Evolutionary conservation across 83 land plant genomes (phyloP).

Genomic region (Picea mariana): DNA sequence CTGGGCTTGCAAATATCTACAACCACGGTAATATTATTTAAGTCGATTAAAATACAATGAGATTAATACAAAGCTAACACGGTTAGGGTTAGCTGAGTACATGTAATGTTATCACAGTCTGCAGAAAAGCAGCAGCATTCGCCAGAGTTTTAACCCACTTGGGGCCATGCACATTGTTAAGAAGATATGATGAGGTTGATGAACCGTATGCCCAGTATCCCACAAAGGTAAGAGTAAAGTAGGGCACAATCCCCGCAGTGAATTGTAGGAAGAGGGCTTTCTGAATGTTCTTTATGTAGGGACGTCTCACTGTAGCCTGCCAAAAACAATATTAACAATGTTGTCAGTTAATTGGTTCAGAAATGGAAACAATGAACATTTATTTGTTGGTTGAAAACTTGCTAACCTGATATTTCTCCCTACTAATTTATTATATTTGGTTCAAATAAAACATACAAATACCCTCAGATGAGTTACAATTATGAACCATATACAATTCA

Average conservation of each 20-base stretch:
- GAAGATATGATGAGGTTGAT: constrained; percentile 15
- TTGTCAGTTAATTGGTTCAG: too few relatives aligned
- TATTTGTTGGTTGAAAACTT: too few relatives aligned
- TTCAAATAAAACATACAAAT: too few relatives aligned
- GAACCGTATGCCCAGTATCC: constrained; percentile 90
- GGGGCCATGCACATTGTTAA: constrained; percentile 49
- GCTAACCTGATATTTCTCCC: too few relatives aligned
- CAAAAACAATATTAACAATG: not conserved
- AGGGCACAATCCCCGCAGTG: constrained; percentile 45
- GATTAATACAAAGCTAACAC: too few relatives aligned
- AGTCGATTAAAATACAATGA: too few relatives aligned
- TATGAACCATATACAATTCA: too few relatives aligned
- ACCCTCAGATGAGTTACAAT: too few relatives aligned
- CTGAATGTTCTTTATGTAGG: constrained; percentile 66
- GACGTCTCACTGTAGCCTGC: constrained; percentile 72
- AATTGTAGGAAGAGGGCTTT: constrained; percentile 73
- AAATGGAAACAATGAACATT: too few relatives aligned
- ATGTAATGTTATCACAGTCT: constrained; percentile 36
- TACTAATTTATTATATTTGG: too few relatives aligned
- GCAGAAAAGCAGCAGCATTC: too few relatives aligned
- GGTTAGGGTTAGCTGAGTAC: constrained; percentile 30
- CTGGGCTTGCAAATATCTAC: constrained; percentile 83
- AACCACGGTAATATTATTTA: not conserved
- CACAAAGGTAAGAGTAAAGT: constrained; percentile 52
- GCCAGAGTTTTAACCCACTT: constrained; percentile 8